Conservation (phyloP, 345 rosid genomes). For the Moricandia arvensis region DNA sequence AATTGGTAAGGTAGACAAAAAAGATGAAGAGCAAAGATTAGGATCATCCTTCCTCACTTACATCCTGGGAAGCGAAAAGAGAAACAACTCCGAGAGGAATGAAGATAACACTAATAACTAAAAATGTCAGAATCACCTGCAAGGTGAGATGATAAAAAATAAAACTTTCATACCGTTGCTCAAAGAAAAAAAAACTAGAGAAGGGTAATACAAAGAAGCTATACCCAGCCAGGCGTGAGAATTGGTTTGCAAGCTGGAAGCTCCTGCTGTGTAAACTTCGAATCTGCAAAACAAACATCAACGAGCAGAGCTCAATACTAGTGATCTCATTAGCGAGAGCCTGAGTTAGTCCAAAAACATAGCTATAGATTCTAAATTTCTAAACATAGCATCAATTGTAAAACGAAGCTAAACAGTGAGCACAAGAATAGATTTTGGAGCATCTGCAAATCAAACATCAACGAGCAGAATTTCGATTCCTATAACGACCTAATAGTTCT, state of each 20-base stretch:
- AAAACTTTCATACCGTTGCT: neutral
- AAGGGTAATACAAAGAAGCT: neutral
- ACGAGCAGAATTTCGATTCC: no score
- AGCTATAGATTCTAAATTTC: neutral
- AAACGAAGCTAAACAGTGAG: no score
- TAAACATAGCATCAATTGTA: no score
- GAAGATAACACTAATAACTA: slow-evolving; percentile 83
- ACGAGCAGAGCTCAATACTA: no score
- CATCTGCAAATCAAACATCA: no score
- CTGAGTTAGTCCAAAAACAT: slow-evolving; percentile 2
- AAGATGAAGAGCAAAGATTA: neutral
- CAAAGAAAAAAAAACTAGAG: neutral
- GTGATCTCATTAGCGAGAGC: no score
- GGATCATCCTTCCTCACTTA: slow-evolving; percentile 40
- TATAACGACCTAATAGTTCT: no score
- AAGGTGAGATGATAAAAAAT: neutral
- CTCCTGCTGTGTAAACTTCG: slow-evolving; percentile 92
- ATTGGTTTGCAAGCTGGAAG: slow-evolving; percentile 99
- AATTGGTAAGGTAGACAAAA: neutral
- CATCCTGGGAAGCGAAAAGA: slow-evolving; percentile 82
- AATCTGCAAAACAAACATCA: slow-evolving; percentile 54
- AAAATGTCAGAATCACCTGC: slow-evolving; percentile 81
- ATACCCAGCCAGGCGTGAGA: slow-evolving; percentile 93
- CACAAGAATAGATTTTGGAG: no score
- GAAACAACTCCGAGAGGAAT: slow-evolving; percentile 92